Percentiles rank a stretch among this genome's conserved stretches.
Evolutionary conservation across 169 alveolate species (phyloP).

Genomic region (Cryptosporidium sp.): DNA sequence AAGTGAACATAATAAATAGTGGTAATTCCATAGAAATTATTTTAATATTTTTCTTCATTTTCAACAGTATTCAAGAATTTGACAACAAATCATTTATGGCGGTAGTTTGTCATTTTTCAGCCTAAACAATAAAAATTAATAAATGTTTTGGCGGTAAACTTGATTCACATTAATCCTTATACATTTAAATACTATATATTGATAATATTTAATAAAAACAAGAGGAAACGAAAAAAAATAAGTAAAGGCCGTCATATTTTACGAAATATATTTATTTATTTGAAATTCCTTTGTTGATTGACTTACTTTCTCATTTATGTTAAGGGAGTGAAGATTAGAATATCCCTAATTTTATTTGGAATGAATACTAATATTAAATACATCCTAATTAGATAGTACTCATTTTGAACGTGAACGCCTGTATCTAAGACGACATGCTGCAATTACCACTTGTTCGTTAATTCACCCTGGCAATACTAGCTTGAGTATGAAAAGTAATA

Average conservation of each 20-base stretch:
- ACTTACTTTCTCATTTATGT: background rate
- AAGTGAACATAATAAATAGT: background rate
- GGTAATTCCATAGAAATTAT: background rate
- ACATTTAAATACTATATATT: too few relatives aligned
- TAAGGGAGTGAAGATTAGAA: background rate
- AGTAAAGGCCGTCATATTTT: too few relatives aligned
- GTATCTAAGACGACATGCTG: constrained; percentile 69
- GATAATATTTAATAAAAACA: background rate
- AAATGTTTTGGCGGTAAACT: background rate
- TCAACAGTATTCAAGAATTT: background rate
- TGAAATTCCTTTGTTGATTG: background rate
- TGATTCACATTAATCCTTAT: too few relatives aligned
- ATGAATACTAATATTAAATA: background rate
- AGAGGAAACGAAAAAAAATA: too few relatives aligned
- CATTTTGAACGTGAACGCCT: constrained; percentile 12
- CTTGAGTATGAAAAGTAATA: background rate
- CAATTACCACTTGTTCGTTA: constrained; percentile 38
- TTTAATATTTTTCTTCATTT: too few relatives aligned
- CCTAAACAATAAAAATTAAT: too few relatives aligned
- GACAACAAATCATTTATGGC: too few relatives aligned
- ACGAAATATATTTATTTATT: background rate
- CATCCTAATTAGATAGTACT: background rate
- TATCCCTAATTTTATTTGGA: background rate
- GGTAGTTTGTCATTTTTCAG: background rate
- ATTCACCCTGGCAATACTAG: constrained; percentile 65